Evolutionary conservation across 1,284 basidiomycete species (phyloP).

Genomic region (Tranzscheliella williamsii): DNA sequence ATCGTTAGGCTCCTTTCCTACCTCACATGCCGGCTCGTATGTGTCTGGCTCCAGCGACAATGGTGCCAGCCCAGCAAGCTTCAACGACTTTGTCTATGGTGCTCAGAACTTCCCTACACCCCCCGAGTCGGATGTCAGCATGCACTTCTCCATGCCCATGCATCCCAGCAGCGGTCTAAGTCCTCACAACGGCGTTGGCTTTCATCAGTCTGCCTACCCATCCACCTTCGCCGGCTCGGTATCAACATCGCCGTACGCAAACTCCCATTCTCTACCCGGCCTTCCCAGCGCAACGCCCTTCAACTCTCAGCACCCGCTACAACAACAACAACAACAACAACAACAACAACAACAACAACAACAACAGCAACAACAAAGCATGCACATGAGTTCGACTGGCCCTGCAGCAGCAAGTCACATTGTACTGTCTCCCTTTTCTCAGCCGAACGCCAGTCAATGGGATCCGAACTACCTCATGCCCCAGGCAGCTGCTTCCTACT

Average conservation of each 20-base stretch:
- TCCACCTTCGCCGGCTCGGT: slow-evolving; percentile 19
- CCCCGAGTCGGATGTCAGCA: slow-evolving; percentile 23
- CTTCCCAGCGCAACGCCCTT: slow-evolving; percentile 21
- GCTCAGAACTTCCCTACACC: slow-evolving; percentile 34
- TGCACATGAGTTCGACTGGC: no score
- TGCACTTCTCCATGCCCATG: slow-evolving; percentile 23
- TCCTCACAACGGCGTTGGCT: slow-evolving; percentile 11
- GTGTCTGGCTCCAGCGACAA: slow-evolving; percentile 38
- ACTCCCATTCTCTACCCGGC: slow-evolving; percentile 12
- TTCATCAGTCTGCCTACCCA: slow-evolving; percentile 11
- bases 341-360: no score
- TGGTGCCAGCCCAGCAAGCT: slow-evolving; percentile 35
- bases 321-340: no score
- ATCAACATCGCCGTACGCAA: slow-evolving; percentile 18
- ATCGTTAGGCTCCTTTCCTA: slow-evolving; percentile 26
- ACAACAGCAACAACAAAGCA: no score
- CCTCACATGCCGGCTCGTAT: slow-evolving; percentile 29
- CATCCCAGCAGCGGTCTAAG: slow-evolving; percentile 10
- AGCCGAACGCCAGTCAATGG: slow-evolving; percentile 5
- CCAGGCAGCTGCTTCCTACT: no score
- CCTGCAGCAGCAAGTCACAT: no score
- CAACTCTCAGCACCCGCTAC: not conserved
- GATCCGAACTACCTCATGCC: slow-evolving; percentile 22
- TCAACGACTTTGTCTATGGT: slow-evolving; percentile 48
- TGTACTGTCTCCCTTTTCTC: no score